These are phyloP conservation scores for Phytopythium cucurbitacearum DNA, from an alignment of 352 stramenopile genomes.

Conservation along the genomic window DNA sequence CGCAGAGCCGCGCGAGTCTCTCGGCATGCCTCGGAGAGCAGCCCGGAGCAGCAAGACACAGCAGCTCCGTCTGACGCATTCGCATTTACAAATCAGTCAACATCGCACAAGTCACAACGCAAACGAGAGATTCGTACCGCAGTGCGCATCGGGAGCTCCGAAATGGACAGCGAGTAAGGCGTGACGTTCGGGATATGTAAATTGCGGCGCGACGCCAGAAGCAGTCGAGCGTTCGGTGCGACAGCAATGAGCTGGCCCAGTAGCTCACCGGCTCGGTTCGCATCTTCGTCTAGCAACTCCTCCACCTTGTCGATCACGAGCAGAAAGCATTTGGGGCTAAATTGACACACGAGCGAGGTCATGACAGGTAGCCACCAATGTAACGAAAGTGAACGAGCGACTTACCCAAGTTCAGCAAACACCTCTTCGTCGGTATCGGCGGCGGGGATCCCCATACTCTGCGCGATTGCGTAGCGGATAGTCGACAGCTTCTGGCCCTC, in stretches of 20 bases:
- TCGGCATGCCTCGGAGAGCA: constrained; percentile 61
- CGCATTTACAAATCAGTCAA: not conserved
- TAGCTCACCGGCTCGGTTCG: constrained; percentile 65
- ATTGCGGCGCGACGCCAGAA: constrained; percentile 67
- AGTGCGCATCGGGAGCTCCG: constrained; percentile 61
- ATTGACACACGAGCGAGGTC: constrained; percentile 1
- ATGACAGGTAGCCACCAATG: constrained; percentile 5
- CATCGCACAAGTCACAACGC: not conserved
- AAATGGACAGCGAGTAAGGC: constrained; percentile 70
- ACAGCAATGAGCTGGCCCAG: constrained; percentile 68
- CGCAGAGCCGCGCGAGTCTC: constrained; percentile 64
- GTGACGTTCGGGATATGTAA: constrained; percentile 78
- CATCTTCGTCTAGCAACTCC: constrained; percentile 71
- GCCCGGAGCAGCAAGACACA: constrained; percentile 59
- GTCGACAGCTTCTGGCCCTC: constrained; percentile 79
- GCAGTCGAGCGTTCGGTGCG: constrained; percentile 56
- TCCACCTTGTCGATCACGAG: constrained; percentile 81
- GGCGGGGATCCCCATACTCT: constrained; percentile 70
- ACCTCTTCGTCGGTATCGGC: constrained; percentile 75
- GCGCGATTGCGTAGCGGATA: constrained; percentile 76
- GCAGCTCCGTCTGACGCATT: constrained; percentile 44
- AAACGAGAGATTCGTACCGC: constrained; percentile 30
- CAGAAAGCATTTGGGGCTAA: constrained; percentile 57
- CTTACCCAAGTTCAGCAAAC: constrained; percentile 63
- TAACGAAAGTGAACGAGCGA: not conserved